Evolutionary conservation across 2,329 filamentous ascomycete species (phyloP).

Genomic region (Microdochium trichocladiopsis): DNA sequence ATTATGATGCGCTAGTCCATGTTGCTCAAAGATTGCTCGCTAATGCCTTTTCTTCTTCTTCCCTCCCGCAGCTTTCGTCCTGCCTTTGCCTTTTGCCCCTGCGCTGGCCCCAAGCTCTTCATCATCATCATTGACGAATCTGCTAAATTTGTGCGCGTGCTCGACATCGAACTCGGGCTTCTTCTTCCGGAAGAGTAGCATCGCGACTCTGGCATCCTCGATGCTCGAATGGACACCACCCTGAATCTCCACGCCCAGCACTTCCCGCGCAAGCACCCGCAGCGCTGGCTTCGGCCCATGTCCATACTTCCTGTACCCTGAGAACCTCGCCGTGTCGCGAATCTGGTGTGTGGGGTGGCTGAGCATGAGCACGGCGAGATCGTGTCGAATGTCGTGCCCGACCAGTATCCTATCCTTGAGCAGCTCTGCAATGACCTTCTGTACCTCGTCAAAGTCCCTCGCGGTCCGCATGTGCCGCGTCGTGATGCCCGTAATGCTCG

Average conservation of each 20-base stretch:
- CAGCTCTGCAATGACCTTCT: constrained; percentile 61
- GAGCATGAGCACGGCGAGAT: constrained; percentile 69
- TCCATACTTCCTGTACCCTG: constrained; percentile 63
- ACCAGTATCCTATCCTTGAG: constrained; percentile 68
- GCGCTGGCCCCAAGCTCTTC: constrained; percentile 15
- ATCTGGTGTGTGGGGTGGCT: constrained; percentile 72
- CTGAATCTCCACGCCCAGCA: constrained; percentile 57
- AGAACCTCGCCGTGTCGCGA: constrained; percentile 76
- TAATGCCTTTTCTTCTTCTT: constrained; percentile 30
- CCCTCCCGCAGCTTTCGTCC: constrained; percentile 27
- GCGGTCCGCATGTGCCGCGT: constrained; percentile 65
- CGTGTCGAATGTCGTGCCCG: constrained; percentile 77
- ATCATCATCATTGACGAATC: not conserved
- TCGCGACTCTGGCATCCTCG: constrained; percentile 80
- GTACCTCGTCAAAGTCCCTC: constrained; percentile 69
- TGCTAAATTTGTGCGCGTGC: constrained; percentile 57
- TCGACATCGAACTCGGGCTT: constrained; percentile 84
- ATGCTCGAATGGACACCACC: constrained; percentile 58
- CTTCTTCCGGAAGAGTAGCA: constrained; percentile 78
- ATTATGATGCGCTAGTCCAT: not conserved
- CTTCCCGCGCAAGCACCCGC: constrained; percentile 46
- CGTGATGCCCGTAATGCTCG: constrained; percentile 74
- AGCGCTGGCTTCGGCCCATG: constrained; percentile 64
- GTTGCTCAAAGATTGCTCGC: not conserved
- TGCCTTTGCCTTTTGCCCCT: constrained; percentile 20